Evolutionary conservation across 345 rosid species (phyloP).

Genomic region (Hibiscus mutabilis): DNA sequence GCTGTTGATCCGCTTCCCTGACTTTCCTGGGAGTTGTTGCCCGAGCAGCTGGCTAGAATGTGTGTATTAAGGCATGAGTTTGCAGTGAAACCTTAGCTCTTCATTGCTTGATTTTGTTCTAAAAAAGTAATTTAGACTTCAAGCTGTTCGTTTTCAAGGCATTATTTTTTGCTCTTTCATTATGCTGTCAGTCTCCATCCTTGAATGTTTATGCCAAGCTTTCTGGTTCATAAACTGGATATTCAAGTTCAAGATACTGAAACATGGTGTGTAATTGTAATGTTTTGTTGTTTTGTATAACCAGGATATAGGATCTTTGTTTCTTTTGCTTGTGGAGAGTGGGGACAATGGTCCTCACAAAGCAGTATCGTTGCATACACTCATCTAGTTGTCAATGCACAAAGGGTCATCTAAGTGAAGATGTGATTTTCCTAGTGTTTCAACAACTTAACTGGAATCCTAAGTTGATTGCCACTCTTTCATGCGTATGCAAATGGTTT

Average conservation of each 20-base stretch:
- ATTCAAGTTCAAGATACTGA: slow-evolving; percentile 5
- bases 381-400: slow-evolving; percentile 89
- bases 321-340: slow-evolving; percentile 15
- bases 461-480: slow-evolving; percentile 66
- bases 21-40: not conserved
- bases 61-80: not conserved
- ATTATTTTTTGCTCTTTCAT: not conserved
- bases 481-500: slow-evolving; percentile 90
- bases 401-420: slow-evolving; percentile 87
- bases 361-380: slow-evolving; percentile 92
- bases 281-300: slow-evolving; percentile 2
- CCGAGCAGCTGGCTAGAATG: not conserved
- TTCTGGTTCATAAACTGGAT: slow-evolving; percentile 1
- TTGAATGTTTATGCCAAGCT: not conserved
- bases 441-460: slow-evolving; percentile 93
- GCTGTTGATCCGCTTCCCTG: not conserved
- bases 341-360: slow-evolving; percentile 56
- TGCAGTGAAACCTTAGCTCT: not conserved
- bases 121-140: not conserved
- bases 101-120: not conserved
- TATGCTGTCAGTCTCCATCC: not conserved
- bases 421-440: slow-evolving; percentile 76
- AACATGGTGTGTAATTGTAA: not conserved
- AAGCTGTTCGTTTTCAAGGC: not conserved
- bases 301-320: not conserved